Evolutionary conservation across 1,139 yeast species (phyloP), one percentile per base, ranked within the genome.

Genomic region (Yamadazyma oceani): DNA sequence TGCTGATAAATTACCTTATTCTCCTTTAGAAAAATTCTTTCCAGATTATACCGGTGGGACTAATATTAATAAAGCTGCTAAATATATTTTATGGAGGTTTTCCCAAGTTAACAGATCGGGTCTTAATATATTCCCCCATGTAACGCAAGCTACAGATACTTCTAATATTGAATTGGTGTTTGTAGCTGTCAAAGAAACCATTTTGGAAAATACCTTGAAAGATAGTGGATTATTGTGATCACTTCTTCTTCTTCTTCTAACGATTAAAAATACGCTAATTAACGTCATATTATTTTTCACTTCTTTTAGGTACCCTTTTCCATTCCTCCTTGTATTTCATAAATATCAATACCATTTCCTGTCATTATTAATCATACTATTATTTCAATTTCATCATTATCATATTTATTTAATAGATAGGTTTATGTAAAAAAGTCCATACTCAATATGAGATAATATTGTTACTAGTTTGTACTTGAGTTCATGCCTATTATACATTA

Each of bases 71-170:
- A 88, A 88, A 58, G 97, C 96, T n/a, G 96, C 94, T 27, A 89
- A 88, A 60, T 89, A 89, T 55, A 88, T 89, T 43, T 72, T 89
- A 35, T 88, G 96, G 95, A 75, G 96, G 53, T 89, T 89, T 58
- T 84, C 87, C 34, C 90, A 85, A 60, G 79, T 85, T 36, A 89
- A 89, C 58, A 73, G 95, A 47, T 82, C 94, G 2, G 87, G 89
- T 14, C 69, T 89, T 47, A 85, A 83, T 48, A 77, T 89, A 26
- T 86, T 85, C 54, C 96, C 96, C 10, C 95, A 89, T 55, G 85
- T 89, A 22, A 89, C 97, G 3, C 96, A 89, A 58, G 97, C 97
- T 1, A 89, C 96, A 1, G 96, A 89, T 58, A 88, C 97, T 7
- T 81, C 88, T 19, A 89, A 89, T 58, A 88, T 89, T 46, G 80